Evolutionary conservation across 257 asterid genomes (phyloP), one percentile per base, ranked within the genome.

Genomic region (Parsonsia alboflavescens): DNA sequence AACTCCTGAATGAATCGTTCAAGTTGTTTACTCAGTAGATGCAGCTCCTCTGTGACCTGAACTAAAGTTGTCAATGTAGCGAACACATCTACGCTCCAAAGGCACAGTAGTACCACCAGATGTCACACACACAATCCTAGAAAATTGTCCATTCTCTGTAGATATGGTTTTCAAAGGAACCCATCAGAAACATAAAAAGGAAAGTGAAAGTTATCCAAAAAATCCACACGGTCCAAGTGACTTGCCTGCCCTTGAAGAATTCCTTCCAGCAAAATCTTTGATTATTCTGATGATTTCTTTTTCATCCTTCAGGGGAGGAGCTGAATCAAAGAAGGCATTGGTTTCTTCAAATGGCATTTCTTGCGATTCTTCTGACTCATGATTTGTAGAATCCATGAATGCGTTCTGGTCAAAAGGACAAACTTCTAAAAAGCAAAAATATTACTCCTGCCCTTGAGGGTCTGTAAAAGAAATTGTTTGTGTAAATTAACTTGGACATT

Each of bases 91-190:
- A 68, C 81, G 91, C 76, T 94, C 99, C 84, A 94, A 83, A 77
- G 99, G 99, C 80, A 94, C 99, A 13, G 97, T 89, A 73, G 99
- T 94, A 68, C 99, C 97, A 70, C 99, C 99, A 73, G 98, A 90
- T 79, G 99, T 92, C 80, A 94, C 91, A 75, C 96, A 92, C 44
- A 90, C 99, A 66, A 92, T 88, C 84, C 93, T 87, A 7, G 71
- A 62, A 75, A 76, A 62, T 53, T 77, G 81, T 80, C 82, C 89
- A 69, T 71, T 74, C 48, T 75, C 96, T 88, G 83, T 74, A 75
- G 30, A 78, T 61, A 80, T 45, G 6, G 36, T 21, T 62, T 46
- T 42, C 53, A 70, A 69, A 49, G 11, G 17, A 57, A 63, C 67
- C 48, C 9, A 62, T 42, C 19, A 73, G 44, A 39, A 33, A 33